Conservation (phyloP, 1,139 yeast genomes). For the Hyphopichia khmerensis region DNA sequence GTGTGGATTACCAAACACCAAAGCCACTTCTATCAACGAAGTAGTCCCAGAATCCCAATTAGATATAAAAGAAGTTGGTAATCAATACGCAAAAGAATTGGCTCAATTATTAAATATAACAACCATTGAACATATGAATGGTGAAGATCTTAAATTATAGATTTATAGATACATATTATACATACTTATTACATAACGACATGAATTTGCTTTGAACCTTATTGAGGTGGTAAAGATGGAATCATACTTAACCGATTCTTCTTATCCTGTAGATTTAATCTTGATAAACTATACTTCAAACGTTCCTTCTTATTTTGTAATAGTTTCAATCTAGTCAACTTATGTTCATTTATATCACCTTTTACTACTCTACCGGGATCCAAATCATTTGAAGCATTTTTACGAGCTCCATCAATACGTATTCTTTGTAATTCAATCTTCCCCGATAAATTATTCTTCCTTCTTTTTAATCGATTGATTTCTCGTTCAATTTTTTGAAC, state of each 20-base stretch:
- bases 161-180: background rate
- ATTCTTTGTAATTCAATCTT: slow-evolving; percentile 34
- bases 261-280: slow-evolving; percentile 19
- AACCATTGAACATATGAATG: slow-evolving; percentile 45
- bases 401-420: slow-evolving; percentile 26
- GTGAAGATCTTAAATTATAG: slow-evolving; percentile 12
- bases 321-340: slow-evolving; percentile 28
- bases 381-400: slow-evolving; percentile 3
- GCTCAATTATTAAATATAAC: slow-evolving; percentile 48
- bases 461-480: slow-evolving; percentile 25
- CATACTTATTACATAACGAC: background rate
- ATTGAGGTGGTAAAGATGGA: slow-evolving; percentile 15
- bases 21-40: slow-evolving; percentile 36
- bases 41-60: slow-evolving; percentile 18
- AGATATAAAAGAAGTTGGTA: slow-evolving; percentile 46
- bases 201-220: background rate
- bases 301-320: slow-evolving; percentile 39
- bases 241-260: slow-evolving; percentile 17
- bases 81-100: slow-evolving; percentile 51
- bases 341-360: slow-evolving; percentile 20
- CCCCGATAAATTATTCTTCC: slow-evolving; percentile 25
- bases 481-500: slow-evolving; percentile 33
- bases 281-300: slow-evolving; percentile 32
- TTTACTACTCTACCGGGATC: slow-evolving; percentile 10
- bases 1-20: slow-evolving; percentile 76